Percentiles rank a stretch among this genome's conserved stretches.
Evolutionary conservation across 2,329 filamentous ascomycete species (phyloP).

Genomic region (Chrysoporthe puriensis): DNA sequence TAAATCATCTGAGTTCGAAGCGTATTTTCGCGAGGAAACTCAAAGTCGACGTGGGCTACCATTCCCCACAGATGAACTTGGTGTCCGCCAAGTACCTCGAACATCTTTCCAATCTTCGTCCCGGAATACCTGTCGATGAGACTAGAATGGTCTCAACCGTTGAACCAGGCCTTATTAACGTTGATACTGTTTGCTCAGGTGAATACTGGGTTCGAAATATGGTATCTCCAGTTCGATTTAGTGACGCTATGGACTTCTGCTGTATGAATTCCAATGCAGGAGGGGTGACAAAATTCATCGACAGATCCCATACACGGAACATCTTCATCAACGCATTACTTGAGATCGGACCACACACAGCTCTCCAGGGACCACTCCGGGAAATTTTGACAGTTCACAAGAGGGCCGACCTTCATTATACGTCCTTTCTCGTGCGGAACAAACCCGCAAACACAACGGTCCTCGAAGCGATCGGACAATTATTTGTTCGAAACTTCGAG

Average conservation of each 20-base stretch:
- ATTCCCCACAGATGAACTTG: slow-evolving; percentile 57
- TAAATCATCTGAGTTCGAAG: neutral
- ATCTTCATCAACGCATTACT: neutral
- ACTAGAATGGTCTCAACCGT: too few species aligned
- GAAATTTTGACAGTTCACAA: neutral
- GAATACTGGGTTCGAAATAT: slow-evolving; percentile 51
- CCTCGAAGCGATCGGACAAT: too few species aligned
- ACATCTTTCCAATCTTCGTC: too few species aligned
- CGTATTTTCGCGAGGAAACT: slow-evolving; percentile 52
- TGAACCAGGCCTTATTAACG: slow-evolving; percentile 29
- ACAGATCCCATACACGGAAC: slow-evolving; percentile 43
- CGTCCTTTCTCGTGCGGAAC: too few species aligned
- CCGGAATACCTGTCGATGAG: too few species aligned
- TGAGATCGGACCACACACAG: neutral
- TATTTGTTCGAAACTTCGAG: too few species aligned
- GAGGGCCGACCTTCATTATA: too few species aligned
- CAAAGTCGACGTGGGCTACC: slow-evolving; percentile 55
- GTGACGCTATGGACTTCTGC: slow-evolving; percentile 30
- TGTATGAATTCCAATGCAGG: neutral
- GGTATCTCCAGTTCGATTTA: slow-evolving; percentile 48
- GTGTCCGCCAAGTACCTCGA: slow-evolving; percentile 32
- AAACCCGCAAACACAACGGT: too few species aligned
- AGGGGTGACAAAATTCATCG: too few species aligned
- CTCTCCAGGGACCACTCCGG: neutral
- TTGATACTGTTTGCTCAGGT: slow-evolving; percentile 48